These are phyloP conservation scores for Punica granatum DNA, from an alignment of 345 rosid genomes.

Conservation along the genomic window DNA sequence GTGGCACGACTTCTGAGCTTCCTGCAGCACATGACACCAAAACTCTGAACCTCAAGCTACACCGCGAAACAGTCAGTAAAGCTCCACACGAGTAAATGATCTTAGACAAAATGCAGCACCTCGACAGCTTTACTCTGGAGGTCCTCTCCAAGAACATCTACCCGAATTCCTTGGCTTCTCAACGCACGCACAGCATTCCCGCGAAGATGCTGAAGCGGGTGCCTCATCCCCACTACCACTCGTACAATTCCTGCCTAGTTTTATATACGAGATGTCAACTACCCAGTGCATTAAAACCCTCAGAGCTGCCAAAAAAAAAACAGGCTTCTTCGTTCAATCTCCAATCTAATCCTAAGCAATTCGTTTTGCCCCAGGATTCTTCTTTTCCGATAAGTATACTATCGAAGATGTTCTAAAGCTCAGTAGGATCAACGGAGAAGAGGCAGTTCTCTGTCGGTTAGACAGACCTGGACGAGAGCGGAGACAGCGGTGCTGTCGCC, in stretches of 20 bases:
- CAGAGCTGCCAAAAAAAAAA: too few relatives aligned
- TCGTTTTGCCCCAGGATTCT: background rate
- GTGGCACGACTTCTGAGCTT: slow-evolving; percentile 72
- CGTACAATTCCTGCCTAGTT: slow-evolving; percentile 82
- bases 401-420: background rate
- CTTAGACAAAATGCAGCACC: slow-evolving; percentile 22
- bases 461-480: slow-evolving; percentile 72
- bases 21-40: slow-evolving; percentile 28
- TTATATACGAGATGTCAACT: background rate
- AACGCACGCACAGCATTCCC: slow-evolving; percentile 71
- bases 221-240: slow-evolving; percentile 84
- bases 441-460: background rate
- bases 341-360: too few relatives aligned
- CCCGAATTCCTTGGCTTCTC: slow-evolving; percentile 70
- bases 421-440: background rate
- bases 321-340: too few relatives aligned
- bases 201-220: slow-evolving; percentile 82
- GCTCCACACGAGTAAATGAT: background rate
- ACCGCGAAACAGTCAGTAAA: too few relatives aligned
- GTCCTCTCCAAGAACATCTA: slow-evolving; percentile 92
- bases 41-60: background rate
- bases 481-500: slow-evolving; percentile 79
- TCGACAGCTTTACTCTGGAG: slow-evolving; percentile 61
- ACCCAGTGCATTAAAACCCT: too few relatives aligned
- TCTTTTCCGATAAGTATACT: background rate